These are phyloP conservation scores for Capsella rubella DNA, from an alignment of 441 rosid genomes.

Conservation along the genomic window DNA sequence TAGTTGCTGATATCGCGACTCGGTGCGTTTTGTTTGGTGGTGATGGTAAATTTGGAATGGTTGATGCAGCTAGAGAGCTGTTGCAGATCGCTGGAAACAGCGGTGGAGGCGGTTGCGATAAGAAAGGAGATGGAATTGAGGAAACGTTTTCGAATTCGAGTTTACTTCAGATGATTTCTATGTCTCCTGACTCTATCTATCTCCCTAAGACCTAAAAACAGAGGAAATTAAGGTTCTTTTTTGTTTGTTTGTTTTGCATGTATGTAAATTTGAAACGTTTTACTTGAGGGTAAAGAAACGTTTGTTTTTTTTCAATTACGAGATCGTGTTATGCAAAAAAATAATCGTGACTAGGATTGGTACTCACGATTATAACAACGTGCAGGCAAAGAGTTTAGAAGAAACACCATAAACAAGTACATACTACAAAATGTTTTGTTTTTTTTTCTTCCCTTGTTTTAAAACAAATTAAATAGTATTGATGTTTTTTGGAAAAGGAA, in stretches of 20 bases:
- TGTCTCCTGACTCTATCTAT: constrained; percentile 79
- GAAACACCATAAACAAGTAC: constrained; percentile 3
- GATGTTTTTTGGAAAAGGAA: not conserved
- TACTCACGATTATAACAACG: constrained; percentile 40
- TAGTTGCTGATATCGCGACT: constrained; percentile 75
- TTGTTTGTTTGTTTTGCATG: not conserved
- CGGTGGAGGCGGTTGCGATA: constrained; percentile 55
- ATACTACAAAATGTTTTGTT: constrained; percentile 2
- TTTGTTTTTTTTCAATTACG: not conserved
- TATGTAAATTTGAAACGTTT: constrained; percentile 26
- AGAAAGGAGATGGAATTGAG: constrained; percentile 63
- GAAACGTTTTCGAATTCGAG: constrained; percentile 93
- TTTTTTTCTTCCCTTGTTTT: not conserved
- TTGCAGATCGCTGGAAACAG: constrained; percentile 51
- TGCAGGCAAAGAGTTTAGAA: constrained; percentile 19
- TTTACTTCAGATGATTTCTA: constrained; percentile 87
- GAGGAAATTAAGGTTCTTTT: not conserved
- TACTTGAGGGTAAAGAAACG: constrained; percentile 38
- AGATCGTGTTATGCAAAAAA: constrained; percentile 22
- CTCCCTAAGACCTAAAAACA: constrained; percentile 40
- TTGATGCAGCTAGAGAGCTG: constrained; percentile 77
- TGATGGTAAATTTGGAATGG: constrained; percentile 77
- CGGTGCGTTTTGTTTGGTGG: constrained; percentile 77
- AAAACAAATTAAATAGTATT: not conserved
- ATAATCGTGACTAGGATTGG: constrained; percentile 36